Base-by-base conservation (phyloP, 2,329 filamentous ascomycete species). In the Trichoderma polysporum region DNA sequence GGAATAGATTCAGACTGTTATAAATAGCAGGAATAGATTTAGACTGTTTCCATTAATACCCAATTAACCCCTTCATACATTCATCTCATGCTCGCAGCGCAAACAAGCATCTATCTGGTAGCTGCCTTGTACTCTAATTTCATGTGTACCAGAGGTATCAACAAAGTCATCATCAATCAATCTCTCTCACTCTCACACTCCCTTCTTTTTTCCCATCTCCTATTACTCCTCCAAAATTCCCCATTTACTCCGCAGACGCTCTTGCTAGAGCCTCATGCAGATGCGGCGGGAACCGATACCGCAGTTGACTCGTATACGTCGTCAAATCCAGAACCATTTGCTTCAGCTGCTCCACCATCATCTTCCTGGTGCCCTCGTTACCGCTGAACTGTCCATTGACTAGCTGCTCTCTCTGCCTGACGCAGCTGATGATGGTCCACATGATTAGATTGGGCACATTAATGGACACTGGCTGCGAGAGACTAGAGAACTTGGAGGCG, bases 401-500 rank as follows among this genome's bases (percentile, higher is more conserved):
- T 54, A 96, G 84, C 69, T 89, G 83, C 72, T 91, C 89, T 69
- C 92, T 87, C 79, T 97, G 90, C 66, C 89, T 86, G 58, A 90
- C 90, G 79, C 94, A 96, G 80, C 91, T 93, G 49, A 90, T 86
- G 71, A 99, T 92, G 58, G 93, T 93, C 95, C 95, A 98, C 81
- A 97, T 90, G 70, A 99, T 86, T 69, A 98, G 84, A 78, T 94
- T 93, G 19, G 94, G 94, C 73, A 97, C 89, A 74, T 95, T 97
- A 76, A 92, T 90, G 2, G 94, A 90, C 47, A 99, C 91, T 8
- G 93, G 88, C 71, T 92, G 88, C 4, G 93, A 87, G 47, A 97
- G 85, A 1, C 86, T 84, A 17, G 92, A 87, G 80, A 99, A 98
- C 69, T 89, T 90, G 73, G 92, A 88, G 1, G 94, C 93, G 68